Evolutionary conservation across 2,329 filamentous ascomycete species (phyloP), one percentile per base, ranked within the genome.

Genomic region (Truncatella angustata): DNA sequence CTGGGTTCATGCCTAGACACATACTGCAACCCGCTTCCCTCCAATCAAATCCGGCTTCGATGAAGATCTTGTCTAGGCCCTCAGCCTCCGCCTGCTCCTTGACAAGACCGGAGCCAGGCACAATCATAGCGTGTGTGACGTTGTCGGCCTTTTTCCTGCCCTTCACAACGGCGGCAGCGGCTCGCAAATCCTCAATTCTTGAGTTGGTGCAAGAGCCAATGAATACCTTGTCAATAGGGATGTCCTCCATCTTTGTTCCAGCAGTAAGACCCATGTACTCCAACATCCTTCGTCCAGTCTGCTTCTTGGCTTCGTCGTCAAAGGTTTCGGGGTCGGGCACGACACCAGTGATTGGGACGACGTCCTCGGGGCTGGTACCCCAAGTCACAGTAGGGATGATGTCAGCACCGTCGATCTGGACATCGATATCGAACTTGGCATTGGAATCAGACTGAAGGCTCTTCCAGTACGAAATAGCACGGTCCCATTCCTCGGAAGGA

Each of bases 1-100:
- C 94, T 0, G 94, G 93, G 78, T 99, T 99, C 93, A 99, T 99
- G 69, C 94, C 94, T 51, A 99, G 81, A 69, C 94, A 97, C 94
- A 99, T 99, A 57, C 90, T 96, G 82, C 94, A 99, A 46, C 94
- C 94, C 60, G 94, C 94, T 76, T 99, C 94, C 68, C 94, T 85
- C 93, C 93, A 97, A 70, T 97, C 93, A 60, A 97, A 97, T 6
- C 94, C 94, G 45, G 94, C 92, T 56, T 96, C 90, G 7, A 76
- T 66, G 72, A 99, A 97, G 66, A 97, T 88, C 77, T 91, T 90
- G 73, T 97, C 90, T 4, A 99, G 84, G 49, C 93, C 93, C 72
- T 97, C 94, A 2, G 82, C 77, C 73, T 99, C 93, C 5, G 94
- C 94, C 71, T 91, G 88, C 55, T 86, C 84, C 79, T 97, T 97